These are phyloP conservation scores for Leptodermis oblonga DNA, from an alignment of 257 asterid species.

Conservation along the genomic window DNA sequence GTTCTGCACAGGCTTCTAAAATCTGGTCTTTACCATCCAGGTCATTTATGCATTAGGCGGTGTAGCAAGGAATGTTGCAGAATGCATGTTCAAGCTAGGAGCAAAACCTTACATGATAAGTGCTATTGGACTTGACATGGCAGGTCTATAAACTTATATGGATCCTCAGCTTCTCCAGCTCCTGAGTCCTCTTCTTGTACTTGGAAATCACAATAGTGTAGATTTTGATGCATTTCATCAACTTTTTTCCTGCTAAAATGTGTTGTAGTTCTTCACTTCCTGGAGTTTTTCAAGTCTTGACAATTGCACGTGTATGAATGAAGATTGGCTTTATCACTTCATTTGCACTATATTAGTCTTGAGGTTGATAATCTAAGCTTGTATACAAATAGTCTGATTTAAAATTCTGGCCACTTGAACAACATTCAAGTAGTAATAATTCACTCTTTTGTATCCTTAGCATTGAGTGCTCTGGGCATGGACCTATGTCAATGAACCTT, in stretches of 20 bases:
- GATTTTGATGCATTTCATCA: not conserved
- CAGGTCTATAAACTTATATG: constrained; percentile 48
- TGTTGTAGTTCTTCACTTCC: not conserved
- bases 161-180: not conserved
- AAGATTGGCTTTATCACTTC: not conserved
- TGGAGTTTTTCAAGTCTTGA: not conserved
- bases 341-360: not conserved
- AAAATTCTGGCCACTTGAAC: not conserved
- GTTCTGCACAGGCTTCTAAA: not conserved
- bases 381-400: not conserved
- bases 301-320: not conserved
- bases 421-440: not conserved
- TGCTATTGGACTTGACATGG: constrained; percentile 76
- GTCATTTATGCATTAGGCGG: constrained; percentile 72
- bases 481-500: too few species aligned
- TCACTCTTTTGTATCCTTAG: not conserved
- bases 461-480: not conserved
- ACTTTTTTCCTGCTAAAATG: not conserved
- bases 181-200: not conserved
- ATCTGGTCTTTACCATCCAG: constrained; percentile 34
- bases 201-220: not conserved
- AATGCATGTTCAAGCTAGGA: constrained; percentile 93
- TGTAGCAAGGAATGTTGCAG: constrained; percentile 92
- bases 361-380: not conserved
- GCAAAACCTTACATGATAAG: constrained; percentile 82